These are phyloP conservation scores for Capsella bursapastoris DNA, from an alignment of 345 rosid species.

Conservation along the genomic window DNA sequence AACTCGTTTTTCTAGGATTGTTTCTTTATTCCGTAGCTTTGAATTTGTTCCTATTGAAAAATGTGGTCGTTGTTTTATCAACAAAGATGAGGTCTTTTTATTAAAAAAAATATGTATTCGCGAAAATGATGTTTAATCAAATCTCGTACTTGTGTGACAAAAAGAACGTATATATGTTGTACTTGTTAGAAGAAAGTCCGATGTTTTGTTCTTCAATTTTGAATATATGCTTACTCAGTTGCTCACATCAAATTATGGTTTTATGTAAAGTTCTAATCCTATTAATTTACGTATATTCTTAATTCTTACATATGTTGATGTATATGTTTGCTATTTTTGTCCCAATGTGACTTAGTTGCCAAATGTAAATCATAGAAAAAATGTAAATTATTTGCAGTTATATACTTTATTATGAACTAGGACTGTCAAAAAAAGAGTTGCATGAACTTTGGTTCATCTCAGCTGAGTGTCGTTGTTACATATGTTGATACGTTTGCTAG, in stretches of 20 bases:
- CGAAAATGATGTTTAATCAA: constrained; percentile 19
- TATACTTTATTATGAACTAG: no score
- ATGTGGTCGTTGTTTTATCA: not conserved
- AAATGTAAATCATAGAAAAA: no score
- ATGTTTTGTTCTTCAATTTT: constrained; percentile 5
- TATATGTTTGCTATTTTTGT: not conserved
- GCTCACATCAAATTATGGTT: not conserved
- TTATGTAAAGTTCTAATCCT: not conserved
- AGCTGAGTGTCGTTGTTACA: not conserved
- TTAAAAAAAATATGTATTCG: not conserved
- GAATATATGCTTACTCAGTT: not conserved
- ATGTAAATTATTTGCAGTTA: no score
- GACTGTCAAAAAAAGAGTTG: no score
- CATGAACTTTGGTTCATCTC: no score
- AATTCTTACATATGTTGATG: not conserved
- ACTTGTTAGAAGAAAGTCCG: constrained; percentile 26
- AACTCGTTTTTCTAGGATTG: constrained; percentile 18
- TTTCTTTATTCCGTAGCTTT: constrained; percentile 22
- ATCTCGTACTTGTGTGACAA: constrained; percentile 27
- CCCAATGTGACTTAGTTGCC: no score
- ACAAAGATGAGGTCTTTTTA: not conserved
- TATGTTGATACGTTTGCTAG: not conserved
- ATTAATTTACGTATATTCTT: not conserved
- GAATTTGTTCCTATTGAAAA: constrained; percentile 10
- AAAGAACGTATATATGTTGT: constrained; percentile 28